Conservation (phyloP, 805 yeast genomes). For the Lipomyces sp. region DNA sequence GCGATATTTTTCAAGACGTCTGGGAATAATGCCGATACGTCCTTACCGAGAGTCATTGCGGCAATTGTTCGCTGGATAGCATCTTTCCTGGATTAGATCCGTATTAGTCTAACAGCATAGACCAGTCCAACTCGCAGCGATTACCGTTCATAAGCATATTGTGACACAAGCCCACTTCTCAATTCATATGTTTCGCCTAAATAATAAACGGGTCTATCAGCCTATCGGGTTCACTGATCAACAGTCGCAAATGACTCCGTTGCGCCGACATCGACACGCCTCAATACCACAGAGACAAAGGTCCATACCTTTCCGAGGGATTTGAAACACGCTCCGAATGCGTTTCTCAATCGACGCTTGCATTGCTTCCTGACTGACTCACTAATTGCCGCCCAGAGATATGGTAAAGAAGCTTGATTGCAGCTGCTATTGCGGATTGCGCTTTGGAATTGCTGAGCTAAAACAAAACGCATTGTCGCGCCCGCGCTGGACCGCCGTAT, state of each 20-base stretch:
- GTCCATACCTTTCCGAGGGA: constrained; percentile 57
- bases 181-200: constrained; percentile 86
- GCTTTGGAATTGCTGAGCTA: not conserved
- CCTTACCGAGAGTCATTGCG: constrained; percentile 98
- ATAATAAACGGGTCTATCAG: not conserved
- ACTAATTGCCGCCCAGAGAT: not conserved
- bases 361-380: constrained; percentile 14
- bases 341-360: constrained; percentile 53
- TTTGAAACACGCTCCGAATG: constrained; percentile 60
- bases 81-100: constrained; percentile 64
- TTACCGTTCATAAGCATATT: constrained; percentile 78
- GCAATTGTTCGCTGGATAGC: constrained; percentile 96
- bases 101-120: constrained; percentile 3
- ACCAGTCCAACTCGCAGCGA: not conserved
- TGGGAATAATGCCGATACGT: constrained; percentile 91
- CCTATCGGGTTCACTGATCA: not conserved
- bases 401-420: not conserved
- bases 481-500: not conserved
- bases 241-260: not conserved
- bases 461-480: not conserved
- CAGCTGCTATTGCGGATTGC: not conserved
- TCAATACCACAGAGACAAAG: not conserved
- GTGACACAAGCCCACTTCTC: constrained; percentile 88
- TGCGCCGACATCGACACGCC: constrained; percentile 32
- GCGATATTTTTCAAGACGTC: constrained; percentile 96